Evolutionary conservation across 2,329 filamentous ascomycete genomes (phyloP).

Genomic region (Trichophyton verrucosum): DNA sequence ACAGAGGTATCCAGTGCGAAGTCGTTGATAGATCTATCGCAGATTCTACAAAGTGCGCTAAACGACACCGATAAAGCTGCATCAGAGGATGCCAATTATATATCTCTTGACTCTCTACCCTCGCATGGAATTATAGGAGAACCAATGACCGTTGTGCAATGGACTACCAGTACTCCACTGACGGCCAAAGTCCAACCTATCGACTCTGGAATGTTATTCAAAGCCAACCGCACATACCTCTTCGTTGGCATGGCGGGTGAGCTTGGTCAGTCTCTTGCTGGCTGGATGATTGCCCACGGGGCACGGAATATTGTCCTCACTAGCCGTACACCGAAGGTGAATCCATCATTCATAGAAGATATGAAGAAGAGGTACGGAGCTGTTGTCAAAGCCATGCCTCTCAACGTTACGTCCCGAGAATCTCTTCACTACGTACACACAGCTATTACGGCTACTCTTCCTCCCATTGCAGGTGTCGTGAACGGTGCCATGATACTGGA

Average conservation of each 20-base stretch:
- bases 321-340: slow-evolving; percentile 21
- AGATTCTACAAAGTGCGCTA: not conserved
- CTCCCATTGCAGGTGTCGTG: slow-evolving; percentile 20
- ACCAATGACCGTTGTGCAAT: not conserved
- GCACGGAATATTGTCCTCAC: slow-evolving; percentile 21
- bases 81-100: not conserved
- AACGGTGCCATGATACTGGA: slow-evolving; percentile 28
- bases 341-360: slow-evolving; percentile 12
- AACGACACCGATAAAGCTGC: not conserved
- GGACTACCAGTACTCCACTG: not conserved
- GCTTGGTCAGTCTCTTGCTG: slow-evolving; percentile 20
- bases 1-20: not conserved
- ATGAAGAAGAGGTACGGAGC: not conserved
- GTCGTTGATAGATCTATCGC: not conserved
- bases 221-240: slow-evolving; percentile 21
- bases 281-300: slow-evolving; percentile 23
- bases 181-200: not conserved
- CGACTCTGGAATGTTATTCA: not conserved
- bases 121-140: not conserved
- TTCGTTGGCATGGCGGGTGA: slow-evolving; percentile 22
- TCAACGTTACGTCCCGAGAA: not conserved
- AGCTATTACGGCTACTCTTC: slow-evolving; percentile 13
- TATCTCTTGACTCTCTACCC: not conserved
- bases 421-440: not conserved
- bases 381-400: not conserved